These are phyloP conservation scores for Apiotrichum siamense DNA, from an alignment of 1,284 basidiomycete species.

Conservation along the genomic window DNA sequence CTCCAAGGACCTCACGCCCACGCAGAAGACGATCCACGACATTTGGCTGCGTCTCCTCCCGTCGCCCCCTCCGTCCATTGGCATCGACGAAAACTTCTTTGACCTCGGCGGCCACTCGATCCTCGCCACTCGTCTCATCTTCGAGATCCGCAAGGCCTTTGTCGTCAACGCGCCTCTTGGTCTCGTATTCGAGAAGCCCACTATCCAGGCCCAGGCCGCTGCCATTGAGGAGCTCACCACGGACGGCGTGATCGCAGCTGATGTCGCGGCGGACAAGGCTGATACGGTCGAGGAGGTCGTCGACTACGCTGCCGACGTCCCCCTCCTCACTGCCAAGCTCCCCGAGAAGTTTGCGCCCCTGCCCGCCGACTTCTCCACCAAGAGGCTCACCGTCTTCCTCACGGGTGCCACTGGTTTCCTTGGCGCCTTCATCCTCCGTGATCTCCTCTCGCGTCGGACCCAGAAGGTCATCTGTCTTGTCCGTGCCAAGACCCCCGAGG, in stretches of 20 bases:
- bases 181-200: conserved; percentile 88
- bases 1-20: conserved; percentile 54
- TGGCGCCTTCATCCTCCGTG: conserved; percentile 83
- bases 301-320: conserved; percentile 74
- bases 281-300: conserved; percentile 20
- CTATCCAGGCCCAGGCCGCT: conserved; percentile 69
- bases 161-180: conserved; percentile 88
- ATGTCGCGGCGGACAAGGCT: conserved; percentile 12
- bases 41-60: conserved; percentile 84
- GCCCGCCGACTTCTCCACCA: conserved; percentile 54
- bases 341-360: conserved; percentile 57
- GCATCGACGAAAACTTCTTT: conserved; percentile 93
- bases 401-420: conserved; percentile 97
- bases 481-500: conserved; percentile 61
- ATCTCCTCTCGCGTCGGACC: conserved; percentile 67
- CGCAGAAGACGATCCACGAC: conserved; percentile 70
- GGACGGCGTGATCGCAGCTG: conserved; percentile 70
- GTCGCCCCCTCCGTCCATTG: conserved; percentile 69
- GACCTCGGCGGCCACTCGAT: conserved; percentile 99
- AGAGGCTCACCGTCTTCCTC: conserved; percentile 73
- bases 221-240: conserved; percentile 73
- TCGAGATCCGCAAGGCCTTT: conserved; percentile 90
- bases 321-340: conserved; percentile 58
- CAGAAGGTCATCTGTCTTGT: conserved; percentile 88
- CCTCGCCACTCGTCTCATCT: conserved; percentile 91